Percentiles rank a stretch among this genome's conserved stretches.
phyloP scores from a whole-genome alignment of 2,329 filamentous ascomycete genomes.

The Verticillium klebahnii region DNA sequence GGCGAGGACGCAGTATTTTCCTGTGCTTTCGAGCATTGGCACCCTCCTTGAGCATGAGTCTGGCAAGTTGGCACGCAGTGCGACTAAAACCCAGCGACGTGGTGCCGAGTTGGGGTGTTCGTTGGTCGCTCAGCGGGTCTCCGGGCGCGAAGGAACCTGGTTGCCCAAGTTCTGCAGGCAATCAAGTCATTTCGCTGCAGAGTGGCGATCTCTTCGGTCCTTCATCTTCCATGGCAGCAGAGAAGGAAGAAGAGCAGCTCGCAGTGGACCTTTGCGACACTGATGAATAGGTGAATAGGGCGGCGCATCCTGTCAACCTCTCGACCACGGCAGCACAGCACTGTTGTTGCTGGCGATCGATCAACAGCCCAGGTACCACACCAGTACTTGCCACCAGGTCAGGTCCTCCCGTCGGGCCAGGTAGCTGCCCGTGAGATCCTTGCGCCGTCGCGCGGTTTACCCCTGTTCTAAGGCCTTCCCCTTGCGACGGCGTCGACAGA shows the following conservation, averaged over 20 bases:
- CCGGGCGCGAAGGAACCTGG: not conserved
- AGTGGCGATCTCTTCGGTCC: not conserved
- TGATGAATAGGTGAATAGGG: not conserved
- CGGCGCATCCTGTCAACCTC: not conserved
- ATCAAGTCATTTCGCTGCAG: not conserved
- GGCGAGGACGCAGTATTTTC: too few relatives aligned
- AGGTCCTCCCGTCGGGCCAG: not conserved
- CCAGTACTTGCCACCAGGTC: not conserved
- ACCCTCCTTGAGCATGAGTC: too few relatives aligned
- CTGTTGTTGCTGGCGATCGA: not conserved
- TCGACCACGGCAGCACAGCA: not conserved
- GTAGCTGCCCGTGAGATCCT: not conserved
- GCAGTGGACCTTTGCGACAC: not conserved
- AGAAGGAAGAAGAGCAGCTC: not conserved
- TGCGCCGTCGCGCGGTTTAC: not conserved
- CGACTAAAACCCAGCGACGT: not conserved
- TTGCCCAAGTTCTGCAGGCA: not conserved
- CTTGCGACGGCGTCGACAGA: constrained; percentile 5
- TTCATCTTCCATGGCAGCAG: not conserved
- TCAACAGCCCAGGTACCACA: not conserved
- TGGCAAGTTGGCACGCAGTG: not conserved
- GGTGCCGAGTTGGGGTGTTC: not conserved
- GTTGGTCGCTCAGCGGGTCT: not conserved
- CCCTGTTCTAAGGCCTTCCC: constrained; percentile 1
- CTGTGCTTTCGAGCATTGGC: too few relatives aligned